Percentiles rank a stretch among this genome's conserved stretches.
Conservation (phyloP, 495 filamentous ascomycete genomes). For the Letharia columbiana region DNA sequence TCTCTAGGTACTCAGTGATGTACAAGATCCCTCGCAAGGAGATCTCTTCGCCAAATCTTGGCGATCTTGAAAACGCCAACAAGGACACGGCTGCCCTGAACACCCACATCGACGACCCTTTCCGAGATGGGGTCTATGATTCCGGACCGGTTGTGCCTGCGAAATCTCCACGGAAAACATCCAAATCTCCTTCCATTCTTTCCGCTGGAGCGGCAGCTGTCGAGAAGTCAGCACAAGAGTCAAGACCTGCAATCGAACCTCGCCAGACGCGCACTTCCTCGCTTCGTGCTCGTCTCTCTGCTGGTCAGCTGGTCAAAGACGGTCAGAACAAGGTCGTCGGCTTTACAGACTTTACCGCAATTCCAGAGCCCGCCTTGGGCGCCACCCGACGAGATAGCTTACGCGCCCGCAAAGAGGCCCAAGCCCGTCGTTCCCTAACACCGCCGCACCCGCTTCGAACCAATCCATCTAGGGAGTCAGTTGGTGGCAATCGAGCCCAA, state of each 20-base stretch:
- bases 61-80: not conserved
- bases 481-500: slow-evolving; percentile 21
- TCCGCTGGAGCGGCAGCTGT: slow-evolving; percentile 17
- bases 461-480: slow-evolving; percentile 19
- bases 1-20: slow-evolving; percentile 19
- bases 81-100: not conserved
- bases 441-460: slow-evolving; percentile 1
- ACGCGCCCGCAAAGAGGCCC: slow-evolving; percentile 7
- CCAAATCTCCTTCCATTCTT: not conserved
- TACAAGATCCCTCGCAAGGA: slow-evolving; percentile 9
- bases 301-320: slow-evolving; percentile 21
- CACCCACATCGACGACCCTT: slow-evolving; percentile 9
- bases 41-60: not conserved
- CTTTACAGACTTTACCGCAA: slow-evolving; percentile 19
- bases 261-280: slow-evolving; percentile 26
- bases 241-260: slow-evolving; percentile 17
- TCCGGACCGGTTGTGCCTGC: slow-evolving; percentile 3
- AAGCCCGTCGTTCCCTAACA: slow-evolving; percentile 2
- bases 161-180: not conserved
- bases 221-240: slow-evolving; percentile 15
- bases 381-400: slow-evolving; percentile 17
- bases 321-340: slow-evolving; percentile 16
- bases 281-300: slow-evolving; percentile 25
- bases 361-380: not conserved
- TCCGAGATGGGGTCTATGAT: slow-evolving; percentile 11